A percentile compares a stretch with the other conserved stretches of the same genome.
Evolutionary conservation across 169 alveolate genomes (phyloP).

Genomic region (Plasmodium billcollinsi): DNA sequence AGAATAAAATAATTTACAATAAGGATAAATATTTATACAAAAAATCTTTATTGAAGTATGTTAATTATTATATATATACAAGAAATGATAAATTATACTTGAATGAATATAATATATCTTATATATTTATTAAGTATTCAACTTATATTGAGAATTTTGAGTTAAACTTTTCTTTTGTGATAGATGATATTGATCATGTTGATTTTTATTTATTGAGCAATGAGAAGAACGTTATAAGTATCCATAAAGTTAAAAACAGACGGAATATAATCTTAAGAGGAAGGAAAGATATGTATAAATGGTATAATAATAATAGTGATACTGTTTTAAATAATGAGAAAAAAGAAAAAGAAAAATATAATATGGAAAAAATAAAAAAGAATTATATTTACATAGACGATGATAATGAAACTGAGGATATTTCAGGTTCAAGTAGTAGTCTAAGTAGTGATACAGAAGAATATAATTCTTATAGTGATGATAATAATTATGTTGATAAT

Average conservation of each 20-base stretch:
- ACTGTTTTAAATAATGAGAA: too few relatives aligned
- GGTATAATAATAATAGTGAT: not conserved
- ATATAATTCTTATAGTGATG: not conserved
- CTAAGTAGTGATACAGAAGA: not conserved
- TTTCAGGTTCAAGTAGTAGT: not conserved
- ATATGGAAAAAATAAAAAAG: not conserved
- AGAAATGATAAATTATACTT: conserved; percentile 27
- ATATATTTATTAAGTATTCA: conserved; percentile 50
- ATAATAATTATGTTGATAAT: not conserved
- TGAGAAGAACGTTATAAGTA: conserved; percentile 7
- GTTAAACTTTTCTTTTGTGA: conserved; percentile 29
- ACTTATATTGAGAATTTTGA: conserved; percentile 28
- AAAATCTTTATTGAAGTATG: conserved; percentile 16
- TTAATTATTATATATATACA: conserved; percentile 40
- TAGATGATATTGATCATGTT: conserved; percentile 10
- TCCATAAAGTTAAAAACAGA: not conserved
- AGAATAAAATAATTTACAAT: conserved; percentile 30
- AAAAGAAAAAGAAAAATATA: not conserved
- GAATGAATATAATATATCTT: conserved; percentile 32
- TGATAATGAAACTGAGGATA: too few relatives aligned
- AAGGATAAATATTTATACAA: conserved; percentile 13
- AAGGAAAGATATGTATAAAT: conserved; percentile 17
- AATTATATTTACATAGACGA: not conserved
- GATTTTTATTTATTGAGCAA: conserved; percentile 36
- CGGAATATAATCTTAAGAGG: conserved; percentile 2